Conservation (phyloP, 2,329 filamentous ascomycete genomes). For the Colletotrichum endophyticum region DNA sequence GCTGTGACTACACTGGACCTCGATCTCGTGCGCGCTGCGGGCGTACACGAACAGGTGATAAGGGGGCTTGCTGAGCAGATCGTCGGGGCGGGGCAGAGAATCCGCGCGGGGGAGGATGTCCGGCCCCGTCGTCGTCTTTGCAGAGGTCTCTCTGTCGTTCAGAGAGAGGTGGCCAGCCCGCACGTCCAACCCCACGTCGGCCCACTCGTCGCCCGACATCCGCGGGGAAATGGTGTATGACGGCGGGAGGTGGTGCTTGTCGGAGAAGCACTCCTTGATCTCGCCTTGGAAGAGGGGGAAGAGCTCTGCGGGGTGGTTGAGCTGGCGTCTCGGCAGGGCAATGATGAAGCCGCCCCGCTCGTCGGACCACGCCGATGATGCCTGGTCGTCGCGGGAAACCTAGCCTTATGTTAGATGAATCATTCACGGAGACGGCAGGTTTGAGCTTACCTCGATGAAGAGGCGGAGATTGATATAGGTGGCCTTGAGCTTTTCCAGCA, state of each 20-base stretch:
- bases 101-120: slow-evolving; percentile 45
- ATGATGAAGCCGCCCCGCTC: slow-evolving; percentile 42
- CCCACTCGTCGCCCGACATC: slow-evolving; percentile 45
- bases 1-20: slow-evolving; percentile 53
- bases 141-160: slow-evolving; percentile 1
- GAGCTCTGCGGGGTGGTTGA: slow-evolving; percentile 36
- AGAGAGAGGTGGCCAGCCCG: slow-evolving; percentile 25
- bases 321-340: slow-evolving; percentile 35
- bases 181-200: slow-evolving; percentile 41
- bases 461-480: slow-evolving; percentile 32
- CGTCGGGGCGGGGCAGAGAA: slow-evolving; percentile 49
- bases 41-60: slow-evolving; percentile 49
- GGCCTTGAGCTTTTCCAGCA: slow-evolving; percentile 40
- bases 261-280: slow-evolving; percentile 40
- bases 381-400: slow-evolving; percentile 29
- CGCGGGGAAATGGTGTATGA: neutral
- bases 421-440: neutral
- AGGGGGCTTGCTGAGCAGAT: slow-evolving; percentile 51
- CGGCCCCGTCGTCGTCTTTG: neutral
- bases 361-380: slow-evolving; percentile 41
- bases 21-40: slow-evolving; percentile 33
- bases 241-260: slow-evolving; percentile 3
- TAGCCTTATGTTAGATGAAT: neutral
- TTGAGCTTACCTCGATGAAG: slow-evolving; percentile 37
- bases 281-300: slow-evolving; percentile 37